Evolutionary conservation across 164 flowering plant genomes (phyloP), one percentile per base, ranked within the genome.

Genomic region (Piper longum): DNA sequence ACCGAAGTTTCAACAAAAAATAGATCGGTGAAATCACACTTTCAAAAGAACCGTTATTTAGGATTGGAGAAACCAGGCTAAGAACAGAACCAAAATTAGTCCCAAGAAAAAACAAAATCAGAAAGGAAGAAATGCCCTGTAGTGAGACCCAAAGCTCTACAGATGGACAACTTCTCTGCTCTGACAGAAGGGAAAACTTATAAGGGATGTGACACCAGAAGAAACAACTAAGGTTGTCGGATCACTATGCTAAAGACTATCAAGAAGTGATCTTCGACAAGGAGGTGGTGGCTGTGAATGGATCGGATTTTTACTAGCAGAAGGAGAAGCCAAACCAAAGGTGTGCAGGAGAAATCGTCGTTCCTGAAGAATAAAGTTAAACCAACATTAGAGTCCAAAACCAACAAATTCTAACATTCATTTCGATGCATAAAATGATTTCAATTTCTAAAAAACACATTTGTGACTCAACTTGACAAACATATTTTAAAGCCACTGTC

Each of bases 231-330:
- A 41, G 39, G 39, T 7, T 54, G 60, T 19, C 65, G 57, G 18
- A 16, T 8, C n/a, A 14, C 36, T 55, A 56, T 66, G 54, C 80
- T 76, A 92, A 66, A 92, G 86, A 73, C 89, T 83, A 19, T 86
- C 84, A 64, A 85, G 90, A 64, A 91, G 92, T 68, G 86, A 87
- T 74, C 95, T 82, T 81, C 81, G 85, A 90, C 98, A 91, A 66
- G 83, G 73, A 66, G 83, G 73, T 48, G 89, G 90, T 67, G 85
- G 82, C 64, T 80, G 83, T 43, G 82, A 71, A 65, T 75, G 70
- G 69, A 77, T 79, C 57, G 57, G 59, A 62, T 72, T 72, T 62
- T 75, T 75, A 61, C 72, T 63, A 0, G 78, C 70, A 9, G 83
- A 76, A 44, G 88, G 83, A 43, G 90, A 81, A 51, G 81, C 86